Conservation (phyloP, 192 early-diverging fungal genomes). For the Mortierella hygrophila region DNA sequence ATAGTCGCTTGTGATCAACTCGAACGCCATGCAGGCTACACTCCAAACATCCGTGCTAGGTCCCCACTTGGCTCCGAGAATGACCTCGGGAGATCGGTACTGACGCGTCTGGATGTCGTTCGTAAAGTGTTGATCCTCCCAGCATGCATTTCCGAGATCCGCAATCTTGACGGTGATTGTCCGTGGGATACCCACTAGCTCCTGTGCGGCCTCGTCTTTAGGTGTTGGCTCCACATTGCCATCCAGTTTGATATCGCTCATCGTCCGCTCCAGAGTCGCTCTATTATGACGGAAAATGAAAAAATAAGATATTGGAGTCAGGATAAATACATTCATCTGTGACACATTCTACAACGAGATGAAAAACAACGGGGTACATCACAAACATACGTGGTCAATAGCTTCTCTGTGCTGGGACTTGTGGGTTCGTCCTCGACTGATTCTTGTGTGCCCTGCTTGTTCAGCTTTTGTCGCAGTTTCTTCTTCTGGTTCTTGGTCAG, state of each 20-base stretch:
- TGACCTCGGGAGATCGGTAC: slow-evolving; percentile 97
- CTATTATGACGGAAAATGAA: slow-evolving; percentile 7
- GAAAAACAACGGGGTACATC: not conserved
- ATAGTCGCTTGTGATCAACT: slow-evolving; percentile 96
- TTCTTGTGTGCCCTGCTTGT: slow-evolving; percentile 27
- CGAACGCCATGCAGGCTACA: slow-evolving; percentile 93
- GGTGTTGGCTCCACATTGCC: slow-evolving; percentile 23
- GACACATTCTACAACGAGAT: not conserved
- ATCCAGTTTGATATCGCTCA: slow-evolving; percentile 53
- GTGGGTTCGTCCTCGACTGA: slow-evolving; percentile 20
- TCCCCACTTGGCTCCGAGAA: slow-evolving; percentile 93
- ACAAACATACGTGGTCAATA: slow-evolving; percentile 34
- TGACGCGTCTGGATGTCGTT: slow-evolving; percentile 98
- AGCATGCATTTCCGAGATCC: slow-evolving; percentile 97
- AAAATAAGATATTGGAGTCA: not conserved
- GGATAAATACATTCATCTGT: not conserved
- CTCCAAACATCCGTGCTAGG: slow-evolving; percentile 94
- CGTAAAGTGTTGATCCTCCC: slow-evolving; percentile 96
- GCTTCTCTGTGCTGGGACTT: slow-evolving; percentile 4
- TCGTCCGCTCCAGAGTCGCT: slow-evolving; percentile 46
- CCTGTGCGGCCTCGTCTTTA: not conserved
- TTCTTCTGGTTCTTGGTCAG: slow-evolving; percentile 54
- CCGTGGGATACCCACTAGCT: slow-evolving; percentile 24
- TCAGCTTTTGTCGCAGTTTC: slow-evolving; percentile 49
- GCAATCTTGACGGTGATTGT: slow-evolving; percentile 91